These are phyloP conservation scores for Sanghuangporus baumii DNA, from an alignment of 1,284 basidiomycete genomes.

Conservation along the genomic window DNA sequence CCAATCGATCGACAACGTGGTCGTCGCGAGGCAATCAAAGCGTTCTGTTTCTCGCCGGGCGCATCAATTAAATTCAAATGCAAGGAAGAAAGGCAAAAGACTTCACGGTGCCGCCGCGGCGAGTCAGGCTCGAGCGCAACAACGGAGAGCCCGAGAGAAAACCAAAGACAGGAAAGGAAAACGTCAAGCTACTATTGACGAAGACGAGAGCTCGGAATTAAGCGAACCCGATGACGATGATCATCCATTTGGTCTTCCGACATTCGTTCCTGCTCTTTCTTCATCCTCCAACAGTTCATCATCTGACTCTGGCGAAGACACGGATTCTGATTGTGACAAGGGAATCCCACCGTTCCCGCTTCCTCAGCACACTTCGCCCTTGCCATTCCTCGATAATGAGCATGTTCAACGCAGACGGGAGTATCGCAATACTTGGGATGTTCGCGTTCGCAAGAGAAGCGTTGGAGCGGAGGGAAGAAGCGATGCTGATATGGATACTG, in stretches of 20 bases:
- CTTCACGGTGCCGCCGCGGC: slow-evolving; percentile 13
- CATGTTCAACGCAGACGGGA: slow-evolving; percentile 36
- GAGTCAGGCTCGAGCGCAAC: slow-evolving; percentile 8
- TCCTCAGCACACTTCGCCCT: slow-evolving; percentile 39
- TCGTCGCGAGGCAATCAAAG: slow-evolving; percentile 20
- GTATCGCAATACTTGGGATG: slow-evolving; percentile 56
- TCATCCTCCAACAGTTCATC: slow-evolving; percentile 25
- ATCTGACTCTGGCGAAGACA: slow-evolving; percentile 33
- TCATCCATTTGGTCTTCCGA: slow-evolving; percentile 48
- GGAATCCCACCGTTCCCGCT: slow-evolving; percentile 49
- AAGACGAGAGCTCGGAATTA: slow-evolving; percentile 32
- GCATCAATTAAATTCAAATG: not conserved
- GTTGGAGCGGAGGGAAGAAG: slow-evolving; percentile 43
- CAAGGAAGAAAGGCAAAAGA: slow-evolving; percentile 14
- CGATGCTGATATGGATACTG: slow-evolving; percentile 52
- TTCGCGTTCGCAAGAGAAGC: slow-evolving; percentile 60
- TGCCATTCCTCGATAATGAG: slow-evolving; percentile 48
- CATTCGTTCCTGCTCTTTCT: slow-evolving; percentile 60
- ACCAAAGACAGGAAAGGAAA: slow-evolving; percentile 27
- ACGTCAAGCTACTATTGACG: slow-evolving; percentile 28
- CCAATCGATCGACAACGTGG: slow-evolving; percentile 25
- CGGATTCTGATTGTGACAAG: slow-evolving; percentile 51
- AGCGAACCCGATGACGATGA: slow-evolving; percentile 25
- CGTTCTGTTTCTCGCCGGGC: not conserved
- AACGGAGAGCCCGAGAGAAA: slow-evolving; percentile 7